Evolutionary conservation across 2,329 filamentous ascomycete genomes (phyloP).

Genomic region (Diplodia mutila): DNA sequence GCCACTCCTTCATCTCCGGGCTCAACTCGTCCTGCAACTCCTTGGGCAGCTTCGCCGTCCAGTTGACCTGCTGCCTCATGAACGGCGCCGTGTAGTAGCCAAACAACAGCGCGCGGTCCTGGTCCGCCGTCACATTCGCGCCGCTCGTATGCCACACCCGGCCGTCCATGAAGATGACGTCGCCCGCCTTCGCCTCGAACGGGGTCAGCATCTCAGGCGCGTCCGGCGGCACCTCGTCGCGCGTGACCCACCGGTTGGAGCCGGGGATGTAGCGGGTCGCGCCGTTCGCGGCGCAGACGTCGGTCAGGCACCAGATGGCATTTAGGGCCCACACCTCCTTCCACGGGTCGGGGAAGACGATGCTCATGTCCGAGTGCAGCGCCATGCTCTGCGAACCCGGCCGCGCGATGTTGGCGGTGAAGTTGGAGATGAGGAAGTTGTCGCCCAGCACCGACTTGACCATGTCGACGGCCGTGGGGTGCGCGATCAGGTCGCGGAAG

Average conservation of each 20-base stretch:
- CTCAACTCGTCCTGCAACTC: conserved; percentile 34
- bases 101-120: conserved; percentile 41
- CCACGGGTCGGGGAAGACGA: conserved; percentile 43
- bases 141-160: conserved; percentile 42
- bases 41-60: conserved; percentile 37
- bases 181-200: conserved; percentile 40
- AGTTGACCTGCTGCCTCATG: conserved; percentile 40
- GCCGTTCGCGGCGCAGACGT: conserved; percentile 38
- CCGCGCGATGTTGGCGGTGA: conserved; percentile 43
- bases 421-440: conserved; percentile 41
- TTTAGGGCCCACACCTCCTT: conserved; percentile 30
- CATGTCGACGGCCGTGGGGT: conserved; percentile 36
- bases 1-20: conserved; percentile 35
- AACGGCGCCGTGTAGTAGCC: conserved; percentile 40
- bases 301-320: conserved; percentile 40
- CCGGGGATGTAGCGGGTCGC: conserved; percentile 30
- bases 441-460: conserved; percentile 37
- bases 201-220: conserved; percentile 36
- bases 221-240: conserved; percentile 29
- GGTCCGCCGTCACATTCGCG: conserved; percentile 37
- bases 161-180: conserved; percentile 41
- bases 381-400: conserved; percentile 37
- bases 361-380: conserved; percentile 41
- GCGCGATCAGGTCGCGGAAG: conserved; percentile 36
- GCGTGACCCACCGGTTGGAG: conserved; percentile 28